Percentiles rank a stretch among this genome's conserved stretches.
These are phyloP conservation scores for Coniochaeta sp. DNA, from an alignment of 2,329 filamentous ascomycete species.

Conservation along the genomic window DNA sequence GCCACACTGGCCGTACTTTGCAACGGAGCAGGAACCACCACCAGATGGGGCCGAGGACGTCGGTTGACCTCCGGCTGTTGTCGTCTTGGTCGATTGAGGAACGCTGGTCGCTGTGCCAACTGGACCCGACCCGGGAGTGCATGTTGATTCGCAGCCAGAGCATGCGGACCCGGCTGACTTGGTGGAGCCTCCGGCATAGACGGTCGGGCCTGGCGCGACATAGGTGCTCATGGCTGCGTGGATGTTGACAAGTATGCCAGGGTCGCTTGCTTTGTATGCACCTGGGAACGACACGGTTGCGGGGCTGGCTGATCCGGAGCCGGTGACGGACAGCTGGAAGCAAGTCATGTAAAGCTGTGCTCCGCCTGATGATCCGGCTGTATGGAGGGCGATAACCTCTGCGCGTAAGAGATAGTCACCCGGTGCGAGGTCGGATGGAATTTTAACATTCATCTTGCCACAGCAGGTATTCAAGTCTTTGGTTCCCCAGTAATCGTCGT, in stretches of 20 bases:
- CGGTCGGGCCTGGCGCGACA: conserved; percentile 33
- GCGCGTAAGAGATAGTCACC: conserved; percentile 39
- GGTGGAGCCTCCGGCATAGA: conserved; percentile 30
- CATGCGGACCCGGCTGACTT: conserved; percentile 31
- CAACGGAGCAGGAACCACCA: conserved; percentile 22
- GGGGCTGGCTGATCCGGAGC: conserved; percentile 19
- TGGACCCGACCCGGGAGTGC: conserved; percentile 21
- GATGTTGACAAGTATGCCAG: conserved; percentile 40
- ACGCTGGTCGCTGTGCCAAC: conserved; percentile 7
- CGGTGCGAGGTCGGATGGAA: conserved; percentile 21
- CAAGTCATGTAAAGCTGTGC: conserved; percentile 32
- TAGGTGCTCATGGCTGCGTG: conserved; percentile 32
- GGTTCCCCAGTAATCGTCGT: conserved; percentile 37
- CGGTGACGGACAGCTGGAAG: conserved; percentile 25
- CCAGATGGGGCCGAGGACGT: not conserved
- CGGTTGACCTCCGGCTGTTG: not conserved
- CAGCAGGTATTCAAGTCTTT: conserved; percentile 33
- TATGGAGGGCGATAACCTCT: conserved; percentile 40
- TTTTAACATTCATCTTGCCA: conserved; percentile 28
- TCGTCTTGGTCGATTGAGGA: conserved; percentile 2
- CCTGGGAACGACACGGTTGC: conserved; percentile 30
- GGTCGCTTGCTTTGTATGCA: conserved; percentile 33
- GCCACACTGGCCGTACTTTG: conserved; percentile 29
- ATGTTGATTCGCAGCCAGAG: conserved; percentile 31
- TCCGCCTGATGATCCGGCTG: conserved; percentile 23